Percentiles rank a stretch among this genome's conserved stretches.
phyloP scores from a whole-genome alignment of 2,329 filamentous ascomycete genomes.

The Cladosporium colombiae region DNA sequence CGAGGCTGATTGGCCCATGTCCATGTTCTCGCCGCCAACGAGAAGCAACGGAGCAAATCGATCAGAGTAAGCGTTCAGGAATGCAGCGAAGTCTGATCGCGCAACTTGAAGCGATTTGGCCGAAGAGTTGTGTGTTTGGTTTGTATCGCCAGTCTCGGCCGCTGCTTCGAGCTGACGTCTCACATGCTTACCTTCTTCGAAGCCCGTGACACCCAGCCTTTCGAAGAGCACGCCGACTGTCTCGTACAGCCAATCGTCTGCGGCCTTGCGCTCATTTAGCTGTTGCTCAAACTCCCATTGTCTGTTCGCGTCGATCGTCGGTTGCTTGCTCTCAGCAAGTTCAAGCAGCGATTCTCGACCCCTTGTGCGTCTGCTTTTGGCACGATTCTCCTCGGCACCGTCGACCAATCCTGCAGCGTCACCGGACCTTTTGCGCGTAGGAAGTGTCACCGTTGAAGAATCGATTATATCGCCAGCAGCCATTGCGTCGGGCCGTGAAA shows the following conservation, averaged over 20 bases:
- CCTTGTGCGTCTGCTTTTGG: slow-evolving; percentile 62
- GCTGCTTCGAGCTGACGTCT: slow-evolving; percentile 31
- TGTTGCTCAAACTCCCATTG: slow-evolving; percentile 58
- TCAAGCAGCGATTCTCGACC: slow-evolving; percentile 58
- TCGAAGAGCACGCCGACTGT: slow-evolving; percentile 55
- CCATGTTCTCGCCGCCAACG: slow-evolving; percentile 30
- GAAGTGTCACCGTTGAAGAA: slow-evolving; percentile 36
- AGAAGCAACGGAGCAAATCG: slow-evolving; percentile 31
- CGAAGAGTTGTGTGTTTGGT: neutral
- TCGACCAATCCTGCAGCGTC: slow-evolving; percentile 62
- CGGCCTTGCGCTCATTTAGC: slow-evolving; percentile 54
- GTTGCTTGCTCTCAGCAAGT: slow-evolving; percentile 45
- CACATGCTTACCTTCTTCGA: slow-evolving; percentile 32
- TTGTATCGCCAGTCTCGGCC: slow-evolving; percentile 7
- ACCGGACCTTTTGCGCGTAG: slow-evolving; percentile 61
- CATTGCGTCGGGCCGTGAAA: slow-evolving; percentile 3
- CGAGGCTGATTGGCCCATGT: slow-evolving; percentile 22
- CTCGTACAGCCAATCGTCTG: slow-evolving; percentile 60
- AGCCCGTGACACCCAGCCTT: slow-evolving; percentile 50
- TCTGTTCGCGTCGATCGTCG: slow-evolving; percentile 49
- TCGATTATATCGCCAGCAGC: slow-evolving; percentile 30
- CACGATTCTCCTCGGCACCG: slow-evolving; percentile 55
- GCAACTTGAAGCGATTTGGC: slow-evolving; percentile 24
- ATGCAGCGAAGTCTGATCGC: slow-evolving; percentile 28
- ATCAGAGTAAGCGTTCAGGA: slow-evolving; percentile 35